Evolutionary conservation across 306 rosid species (phyloP).

Genomic region (Cucumis melo): DNA sequence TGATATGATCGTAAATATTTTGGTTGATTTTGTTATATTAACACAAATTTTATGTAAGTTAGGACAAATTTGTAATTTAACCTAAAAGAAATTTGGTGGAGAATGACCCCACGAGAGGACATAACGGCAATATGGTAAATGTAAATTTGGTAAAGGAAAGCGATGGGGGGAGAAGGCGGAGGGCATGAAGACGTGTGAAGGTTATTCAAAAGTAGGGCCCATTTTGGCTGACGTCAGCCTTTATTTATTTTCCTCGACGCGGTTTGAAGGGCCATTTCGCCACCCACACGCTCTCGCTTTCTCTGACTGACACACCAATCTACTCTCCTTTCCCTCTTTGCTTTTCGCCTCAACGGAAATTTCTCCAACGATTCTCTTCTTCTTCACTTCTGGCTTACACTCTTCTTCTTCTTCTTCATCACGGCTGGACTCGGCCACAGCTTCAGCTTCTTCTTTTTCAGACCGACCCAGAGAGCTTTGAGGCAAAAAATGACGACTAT

Average conservation of each 20-base stretch:
- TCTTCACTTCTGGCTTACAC: background rate
- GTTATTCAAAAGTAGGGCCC: slow-evolving; percentile 22
- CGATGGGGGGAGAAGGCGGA: background rate
- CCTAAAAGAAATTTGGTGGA: too few relatives aligned
- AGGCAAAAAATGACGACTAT: background rate
- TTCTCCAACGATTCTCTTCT: background rate
- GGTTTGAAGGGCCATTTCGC: background rate
- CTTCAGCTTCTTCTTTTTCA: background rate
- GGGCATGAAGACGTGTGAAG: background rate
- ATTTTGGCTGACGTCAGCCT: background rate
- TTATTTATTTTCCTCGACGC: background rate
- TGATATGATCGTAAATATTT: too few relatives aligned
- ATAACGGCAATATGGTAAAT: background rate
- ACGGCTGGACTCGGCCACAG: background rate
- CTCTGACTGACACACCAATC: slow-evolving; percentile 1
- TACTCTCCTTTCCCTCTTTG: background rate
- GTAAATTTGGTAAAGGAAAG: background rate
- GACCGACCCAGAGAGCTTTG: background rate
- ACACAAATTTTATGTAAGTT: too few relatives aligned
- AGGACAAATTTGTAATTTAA: too few relatives aligned
- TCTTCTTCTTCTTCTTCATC: background rate
- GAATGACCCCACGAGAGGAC: too few relatives aligned
- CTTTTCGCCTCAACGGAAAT: background rate
- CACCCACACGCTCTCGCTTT: slow-evolving; percentile 9
- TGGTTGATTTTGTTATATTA: too few relatives aligned